A percentile compares a stretch with the other conserved stretches of the same genome.
Conservation (phyloP, 441 rosid species). For the Hura crepitans region DNA sequence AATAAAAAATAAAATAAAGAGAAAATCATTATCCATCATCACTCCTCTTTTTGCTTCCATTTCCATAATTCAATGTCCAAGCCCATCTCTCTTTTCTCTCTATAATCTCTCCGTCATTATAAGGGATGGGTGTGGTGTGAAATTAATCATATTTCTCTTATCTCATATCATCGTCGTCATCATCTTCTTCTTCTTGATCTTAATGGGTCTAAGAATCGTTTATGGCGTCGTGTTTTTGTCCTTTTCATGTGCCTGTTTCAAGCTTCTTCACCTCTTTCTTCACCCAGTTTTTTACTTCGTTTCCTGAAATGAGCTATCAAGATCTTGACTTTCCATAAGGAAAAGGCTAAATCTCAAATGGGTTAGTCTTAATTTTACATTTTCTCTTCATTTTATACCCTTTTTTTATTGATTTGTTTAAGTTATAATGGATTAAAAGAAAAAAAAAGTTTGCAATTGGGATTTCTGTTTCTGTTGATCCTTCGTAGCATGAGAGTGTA, state of each 20-base stretch:
- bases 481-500: not conserved
- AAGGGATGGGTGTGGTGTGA: too few relatives aligned
- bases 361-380: not conserved
- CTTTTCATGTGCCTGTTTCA: slow-evolving; percentile 52
- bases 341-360: not conserved
- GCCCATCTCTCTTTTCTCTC: not conserved
- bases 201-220: slow-evolving; percentile 34
- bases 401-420: too few relatives aligned
- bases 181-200: not conserved
- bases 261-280: slow-evolving; percentile 47
- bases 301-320: slow-evolving; percentile 17
- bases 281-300: slow-evolving; percentile 43
- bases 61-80: not conserved
- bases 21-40: slow-evolving; percentile 6
- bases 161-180: not conserved
- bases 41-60: not conserved
- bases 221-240: slow-evolving; percentile 43
- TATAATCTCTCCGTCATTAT: too few relatives aligned
- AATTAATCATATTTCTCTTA: too few relatives aligned
- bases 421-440: too few relatives aligned
- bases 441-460: too few relatives aligned
- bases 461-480: too few relatives aligned
- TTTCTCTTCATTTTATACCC: too few relatives aligned
- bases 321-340: too few relatives aligned
- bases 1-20: not conserved